Conservation (phyloP, 192 early-diverging fungal genomes). For the Chytriomyces sp. region DNA sequence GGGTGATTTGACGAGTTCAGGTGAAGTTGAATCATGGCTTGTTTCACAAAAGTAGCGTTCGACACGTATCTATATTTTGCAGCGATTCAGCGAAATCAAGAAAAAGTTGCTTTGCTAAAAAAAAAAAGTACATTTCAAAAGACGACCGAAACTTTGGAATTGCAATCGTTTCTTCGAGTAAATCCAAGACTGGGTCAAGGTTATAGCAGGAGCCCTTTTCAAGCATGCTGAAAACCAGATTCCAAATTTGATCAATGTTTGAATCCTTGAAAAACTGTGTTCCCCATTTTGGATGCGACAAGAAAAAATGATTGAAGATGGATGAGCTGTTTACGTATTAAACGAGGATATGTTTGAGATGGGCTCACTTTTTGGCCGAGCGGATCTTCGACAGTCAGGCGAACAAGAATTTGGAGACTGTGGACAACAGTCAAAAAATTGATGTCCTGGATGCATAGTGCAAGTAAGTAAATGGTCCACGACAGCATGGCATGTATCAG, state of each 20-base stretch:
- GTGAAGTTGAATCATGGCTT: constrained; percentile 7
- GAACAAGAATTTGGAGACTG: constrained; percentile 32
- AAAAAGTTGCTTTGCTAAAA: neutral
- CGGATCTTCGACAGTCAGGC: constrained; percentile 24
- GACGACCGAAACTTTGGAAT: constrained; percentile 20
- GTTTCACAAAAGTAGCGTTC: constrained; percentile 7
- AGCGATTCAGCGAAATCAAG: neutral
- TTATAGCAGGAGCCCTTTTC: constrained; percentile 20
- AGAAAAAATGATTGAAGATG: neutral
- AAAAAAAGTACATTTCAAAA: constrained; percentile 4
- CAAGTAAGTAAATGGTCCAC: neutral
- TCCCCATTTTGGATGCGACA: too few species aligned
- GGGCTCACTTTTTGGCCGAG: constrained; percentile 12
- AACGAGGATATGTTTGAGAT: neutral
- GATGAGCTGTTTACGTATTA: neutral
- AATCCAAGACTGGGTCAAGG: constrained; percentile 25
- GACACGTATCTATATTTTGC: neutral
- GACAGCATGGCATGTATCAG: neutral
- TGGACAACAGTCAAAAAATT: constrained; percentile 23
- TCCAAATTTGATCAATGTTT: constrained; percentile 27
- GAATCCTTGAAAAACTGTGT: constrained; percentile 20
- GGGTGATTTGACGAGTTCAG: constrained; percentile 9
- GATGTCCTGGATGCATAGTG: constrained; percentile 17
- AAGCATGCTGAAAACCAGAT: constrained; percentile 23
- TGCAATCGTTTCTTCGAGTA: constrained; percentile 21